These are phyloP conservation scores for Lyophyllum shimeji DNA, from an alignment of 768 basidiomycete species.

Conservation along the genomic window DNA sequence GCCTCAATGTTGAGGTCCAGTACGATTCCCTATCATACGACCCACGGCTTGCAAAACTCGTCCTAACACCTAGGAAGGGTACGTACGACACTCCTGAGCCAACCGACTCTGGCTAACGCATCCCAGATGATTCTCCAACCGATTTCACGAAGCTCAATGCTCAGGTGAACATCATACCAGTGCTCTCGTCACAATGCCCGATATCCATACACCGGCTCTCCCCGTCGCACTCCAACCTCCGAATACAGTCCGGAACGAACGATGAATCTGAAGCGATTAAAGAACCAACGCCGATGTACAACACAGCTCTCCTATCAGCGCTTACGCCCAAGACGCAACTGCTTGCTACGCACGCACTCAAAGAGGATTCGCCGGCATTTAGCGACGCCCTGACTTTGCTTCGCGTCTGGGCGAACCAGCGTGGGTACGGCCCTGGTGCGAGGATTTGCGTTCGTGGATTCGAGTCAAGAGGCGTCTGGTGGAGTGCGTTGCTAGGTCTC, in stretches of 20 bases:
- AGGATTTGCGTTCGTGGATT: slow-evolving; percentile 67
- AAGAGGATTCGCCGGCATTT: slow-evolving; percentile 62
- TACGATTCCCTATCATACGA: slow-evolving; percentile 63
- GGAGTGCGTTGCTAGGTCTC: slow-evolving; percentile 61
- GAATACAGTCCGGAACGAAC: slow-evolving; percentile 18
- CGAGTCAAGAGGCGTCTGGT: slow-evolving; percentile 65
- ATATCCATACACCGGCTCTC: slow-evolving; percentile 69
- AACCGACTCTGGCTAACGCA: slow-evolving; percentile 20
- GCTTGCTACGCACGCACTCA: slow-evolving; percentile 50
- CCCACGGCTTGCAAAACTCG: slow-evolving; percentile 62
- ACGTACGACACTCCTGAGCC: slow-evolving; percentile 18
- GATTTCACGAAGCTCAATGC: slow-evolving; percentile 71
- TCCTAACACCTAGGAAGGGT: slow-evolving; percentile 61
- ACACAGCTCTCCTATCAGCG: slow-evolving; percentile 63
- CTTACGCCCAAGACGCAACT: slow-evolving; percentile 51
- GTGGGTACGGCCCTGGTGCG: slow-evolving; percentile 68
- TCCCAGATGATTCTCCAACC: slow-evolving; percentile 45
- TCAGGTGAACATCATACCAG: slow-evolving; percentile 73
- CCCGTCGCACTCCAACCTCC: slow-evolving; percentile 68
- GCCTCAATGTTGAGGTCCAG: slow-evolving; percentile 54
- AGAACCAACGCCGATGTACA: slow-evolving; percentile 76
- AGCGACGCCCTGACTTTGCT: slow-evolving; percentile 75
- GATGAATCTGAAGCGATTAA: slow-evolving; percentile 24
- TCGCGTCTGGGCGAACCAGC: slow-evolving; percentile 87
- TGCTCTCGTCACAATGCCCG: slow-evolving; percentile 56